Percentiles rank a stretch among this genome's conserved stretches.
Evolutionary conservation across 441 rosid species (phyloP).

Genomic region (Raphanus hybrid): DNA sequence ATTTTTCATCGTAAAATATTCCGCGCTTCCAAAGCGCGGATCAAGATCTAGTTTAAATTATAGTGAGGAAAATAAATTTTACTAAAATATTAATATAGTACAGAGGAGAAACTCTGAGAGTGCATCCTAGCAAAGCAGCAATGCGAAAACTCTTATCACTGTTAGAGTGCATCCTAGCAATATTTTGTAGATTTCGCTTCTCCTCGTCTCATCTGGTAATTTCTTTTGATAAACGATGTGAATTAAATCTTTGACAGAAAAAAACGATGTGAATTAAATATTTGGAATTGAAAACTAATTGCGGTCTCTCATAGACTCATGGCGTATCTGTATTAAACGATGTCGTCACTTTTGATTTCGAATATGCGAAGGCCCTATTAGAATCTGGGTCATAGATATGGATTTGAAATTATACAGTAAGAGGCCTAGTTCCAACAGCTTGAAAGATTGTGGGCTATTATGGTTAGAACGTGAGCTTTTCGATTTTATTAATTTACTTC

Average conservation of each 20-base stretch:
- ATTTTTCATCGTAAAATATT: too few species aligned
- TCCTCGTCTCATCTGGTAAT: neutral
- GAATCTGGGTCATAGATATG: neutral
- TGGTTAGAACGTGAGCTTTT: neutral
- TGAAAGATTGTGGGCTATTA: neutral
- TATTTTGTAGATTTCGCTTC: neutral
- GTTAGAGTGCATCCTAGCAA: too few species aligned
- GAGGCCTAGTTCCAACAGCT: neutral
- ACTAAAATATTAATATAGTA: too few species aligned
- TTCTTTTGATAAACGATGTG: too few species aligned
- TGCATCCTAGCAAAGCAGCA: too few species aligned
- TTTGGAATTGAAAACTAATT: neutral
- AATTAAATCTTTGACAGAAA: neutral
- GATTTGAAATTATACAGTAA: neutral
- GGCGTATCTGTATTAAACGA: neutral
- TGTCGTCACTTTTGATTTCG: neutral
- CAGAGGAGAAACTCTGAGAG: too few species aligned
- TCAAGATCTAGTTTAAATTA: too few species aligned
- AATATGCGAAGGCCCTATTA: slow-evolving; percentile 7
- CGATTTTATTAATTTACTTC: neutral
- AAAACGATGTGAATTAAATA: too few species aligned
- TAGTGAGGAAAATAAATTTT: too few species aligned
- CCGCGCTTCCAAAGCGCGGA: too few species aligned
- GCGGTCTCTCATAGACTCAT: neutral
- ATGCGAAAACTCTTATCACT: too few species aligned